Evolutionary conservation across 192 early-diverging fungal genomes (phyloP).

Genomic region (Coemansia sp.): DNA sequence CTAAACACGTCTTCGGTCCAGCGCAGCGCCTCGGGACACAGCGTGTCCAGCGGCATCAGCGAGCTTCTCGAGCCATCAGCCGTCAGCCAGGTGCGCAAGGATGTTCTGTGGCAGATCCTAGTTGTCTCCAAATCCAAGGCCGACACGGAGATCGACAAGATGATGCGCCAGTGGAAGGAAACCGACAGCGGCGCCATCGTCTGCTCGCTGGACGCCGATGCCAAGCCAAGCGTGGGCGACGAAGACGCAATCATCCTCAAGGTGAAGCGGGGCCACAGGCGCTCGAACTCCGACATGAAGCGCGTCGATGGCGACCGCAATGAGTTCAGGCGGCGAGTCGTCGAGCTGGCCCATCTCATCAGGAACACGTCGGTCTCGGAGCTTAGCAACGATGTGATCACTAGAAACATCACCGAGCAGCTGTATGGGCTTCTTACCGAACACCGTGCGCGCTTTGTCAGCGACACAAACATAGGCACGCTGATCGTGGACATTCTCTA

Average conservation of each 20-base stretch:
- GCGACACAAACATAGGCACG: slow-evolving; percentile 39
- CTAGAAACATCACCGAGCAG: slow-evolving; percentile 44
- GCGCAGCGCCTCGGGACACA: slow-evolving; percentile 48
- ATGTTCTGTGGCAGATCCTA: slow-evolving; percentile 52
- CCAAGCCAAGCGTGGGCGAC: slow-evolving; percentile 33
- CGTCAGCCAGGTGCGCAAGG: slow-evolving; percentile 49
- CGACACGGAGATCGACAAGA: slow-evolving; percentile 49
- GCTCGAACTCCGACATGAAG: slow-evolving; percentile 48
- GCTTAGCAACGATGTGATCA: slow-evolving; percentile 41
- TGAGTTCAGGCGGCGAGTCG: slow-evolving; percentile 46
- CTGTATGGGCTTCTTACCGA: slow-evolving; percentile 51
- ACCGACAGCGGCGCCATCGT: slow-evolving; percentile 36
- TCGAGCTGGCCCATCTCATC: slow-evolving; percentile 43
- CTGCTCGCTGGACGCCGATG: slow-evolving; percentile 37
- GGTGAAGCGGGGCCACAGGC: slow-evolving; percentile 52
- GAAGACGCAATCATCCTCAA: slow-evolving; percentile 53
- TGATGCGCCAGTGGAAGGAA: slow-evolving; percentile 48
- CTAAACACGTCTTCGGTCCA: slow-evolving; percentile 43
- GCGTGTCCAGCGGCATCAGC: slow-evolving; percentile 50
- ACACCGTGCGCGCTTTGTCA: slow-evolving; percentile 44
- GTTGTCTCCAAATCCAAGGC: slow-evolving; percentile 52
- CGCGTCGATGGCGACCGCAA: slow-evolving; percentile 39
- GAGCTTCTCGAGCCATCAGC: slow-evolving; percentile 52
- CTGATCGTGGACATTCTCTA: slow-evolving; percentile 53
- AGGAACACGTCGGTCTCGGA: slow-evolving; percentile 46